phyloP scores from a whole-genome alignment of 139 green algal genomes.

The Edaphochlamys debaryana region DNA sequence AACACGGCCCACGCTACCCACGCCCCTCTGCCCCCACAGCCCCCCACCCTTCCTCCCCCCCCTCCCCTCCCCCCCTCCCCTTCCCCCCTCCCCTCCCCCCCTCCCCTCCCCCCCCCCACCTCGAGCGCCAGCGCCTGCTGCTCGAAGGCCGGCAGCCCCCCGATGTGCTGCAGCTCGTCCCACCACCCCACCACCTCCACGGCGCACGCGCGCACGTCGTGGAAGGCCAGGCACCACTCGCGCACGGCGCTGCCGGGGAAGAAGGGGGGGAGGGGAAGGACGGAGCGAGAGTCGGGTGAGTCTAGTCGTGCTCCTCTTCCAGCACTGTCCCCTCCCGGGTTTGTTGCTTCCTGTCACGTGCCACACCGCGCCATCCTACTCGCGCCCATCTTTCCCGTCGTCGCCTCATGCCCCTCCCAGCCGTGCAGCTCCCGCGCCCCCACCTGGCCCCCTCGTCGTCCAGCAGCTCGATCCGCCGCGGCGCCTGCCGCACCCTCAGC shows the following conservation, averaged over 20 bases:
- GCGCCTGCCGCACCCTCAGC: slow-evolving; percentile 70
- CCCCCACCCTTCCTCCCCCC: background rate
- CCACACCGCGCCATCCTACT: background rate
- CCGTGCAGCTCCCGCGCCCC: background rate
- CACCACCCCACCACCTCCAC: slow-evolving; percentile 86
- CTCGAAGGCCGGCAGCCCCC: slow-evolving; percentile 43
- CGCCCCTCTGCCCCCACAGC: too few species aligned
- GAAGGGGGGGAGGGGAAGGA: background rate
- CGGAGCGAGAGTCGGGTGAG: background rate
- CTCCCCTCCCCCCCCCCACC: slow-evolving; percentile 54
- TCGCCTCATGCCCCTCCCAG: background rate
- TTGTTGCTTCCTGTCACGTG: too few species aligned
- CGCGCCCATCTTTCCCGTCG: too few species aligned
- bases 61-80: background rate
- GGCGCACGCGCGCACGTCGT: slow-evolving; percentile 84
- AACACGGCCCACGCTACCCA: too few species aligned
- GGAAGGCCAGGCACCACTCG: slow-evolving; percentile 86
- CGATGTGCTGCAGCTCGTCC: slow-evolving; percentile 74
- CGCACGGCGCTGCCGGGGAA: slow-evolving; percentile 71
- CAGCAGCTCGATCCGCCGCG: slow-evolving; percentile 75
- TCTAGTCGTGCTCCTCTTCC: background rate
- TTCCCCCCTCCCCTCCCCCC: background rate
- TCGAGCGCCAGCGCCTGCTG: slow-evolving; percentile 69
- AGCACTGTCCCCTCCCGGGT: background rate
- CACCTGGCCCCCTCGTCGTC: slow-evolving; percentile 85